A percentile compares a stretch with the other conserved stretches of the same genome.
These are phyloP conservation scores for Aspergillus ochraceoroseus DNA, from an alignment of 2,329 filamentous ascomycete species.

Conservation along the genomic window DNA sequence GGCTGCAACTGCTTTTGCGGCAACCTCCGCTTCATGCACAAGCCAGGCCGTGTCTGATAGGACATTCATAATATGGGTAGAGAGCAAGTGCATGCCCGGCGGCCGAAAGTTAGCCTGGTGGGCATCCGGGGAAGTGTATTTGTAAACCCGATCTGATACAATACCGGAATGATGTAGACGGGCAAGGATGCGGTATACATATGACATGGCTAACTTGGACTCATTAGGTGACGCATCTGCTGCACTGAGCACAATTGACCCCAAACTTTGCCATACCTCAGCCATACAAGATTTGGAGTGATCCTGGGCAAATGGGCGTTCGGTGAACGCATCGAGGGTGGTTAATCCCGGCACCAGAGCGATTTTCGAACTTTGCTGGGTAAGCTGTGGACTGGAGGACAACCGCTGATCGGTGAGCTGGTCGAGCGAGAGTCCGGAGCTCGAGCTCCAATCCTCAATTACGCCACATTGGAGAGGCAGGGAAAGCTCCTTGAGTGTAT, in stretches of 20 bases:
- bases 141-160: conserved; percentile 44
- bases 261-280: conserved; percentile 39
- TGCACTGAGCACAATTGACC: conserved; percentile 41
- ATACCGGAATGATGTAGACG: conserved; percentile 44
- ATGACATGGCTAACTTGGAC: conserved; percentile 41
- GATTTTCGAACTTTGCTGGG: neutral
- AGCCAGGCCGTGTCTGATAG: conserved; percentile 47
- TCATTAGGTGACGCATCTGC: conserved; percentile 34
- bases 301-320: conserved; percentile 24
- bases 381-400: conserved; percentile 8
- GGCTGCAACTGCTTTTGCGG: conserved; percentile 34
- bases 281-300: conserved; percentile 30
- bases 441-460: conserved; percentile 28
- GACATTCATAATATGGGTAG: conserved; percentile 44
- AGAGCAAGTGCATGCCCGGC: conserved; percentile 44
- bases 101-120: conserved; percentile 36
- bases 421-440: conserved; percentile 27
- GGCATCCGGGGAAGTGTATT: conserved; percentile 30
- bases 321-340: conserved; percentile 25
- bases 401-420: conserved; percentile 24
- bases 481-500: conserved; percentile 22
- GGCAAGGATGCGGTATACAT: conserved; percentile 43
- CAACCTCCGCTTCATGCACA: conserved; percentile 38
- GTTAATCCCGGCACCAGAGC: conserved; percentile 7
- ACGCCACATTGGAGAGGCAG: conserved; percentile 23